Conservation (phyloP, 129 eudicot genomes). For the Arctium minus region DNA sequence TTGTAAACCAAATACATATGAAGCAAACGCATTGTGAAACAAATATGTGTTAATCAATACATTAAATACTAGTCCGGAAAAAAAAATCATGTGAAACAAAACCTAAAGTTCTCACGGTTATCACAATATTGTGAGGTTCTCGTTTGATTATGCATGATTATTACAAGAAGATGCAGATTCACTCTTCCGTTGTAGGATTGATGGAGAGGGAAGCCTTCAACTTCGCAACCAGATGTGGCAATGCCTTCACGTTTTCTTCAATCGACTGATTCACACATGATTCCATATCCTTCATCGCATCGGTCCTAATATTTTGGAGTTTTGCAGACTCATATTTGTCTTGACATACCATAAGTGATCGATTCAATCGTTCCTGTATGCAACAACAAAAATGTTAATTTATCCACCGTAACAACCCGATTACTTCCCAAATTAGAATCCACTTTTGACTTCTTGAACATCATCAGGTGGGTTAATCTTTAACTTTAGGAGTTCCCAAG, state of each 20-base stretch:
- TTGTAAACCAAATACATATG: background rate
- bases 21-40: background rate
- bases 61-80: background rate
- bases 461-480: background rate
- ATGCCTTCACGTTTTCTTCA: constrained; percentile 51
- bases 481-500: background rate
- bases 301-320: constrained; percentile 45
- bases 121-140: too few species aligned
- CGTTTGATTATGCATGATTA: background rate
- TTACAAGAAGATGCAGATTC: constrained; percentile 5
- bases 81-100: too few species aligned
- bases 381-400: constrained; percentile 3
- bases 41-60: background rate
- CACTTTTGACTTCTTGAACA: background rate
- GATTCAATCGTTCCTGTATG: constrained; percentile 58
- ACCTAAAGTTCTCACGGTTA: too few species aligned
- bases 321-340: constrained; percentile 78
- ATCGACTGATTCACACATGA: constrained; percentile 70
- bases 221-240: constrained; percentile 70
- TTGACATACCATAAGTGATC: constrained; percentile 79
- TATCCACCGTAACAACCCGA: background rate
- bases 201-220: constrained; percentile 57
- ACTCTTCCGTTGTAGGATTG: constrained; percentile 17
- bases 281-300: constrained; percentile 59
- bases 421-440: background rate